Evolutionary conservation across 169 alveolate genomes (phyloP), one percentile per base, ranked within the genome.

Genomic region (Cryptosporidium ubiquitum): DNA sequence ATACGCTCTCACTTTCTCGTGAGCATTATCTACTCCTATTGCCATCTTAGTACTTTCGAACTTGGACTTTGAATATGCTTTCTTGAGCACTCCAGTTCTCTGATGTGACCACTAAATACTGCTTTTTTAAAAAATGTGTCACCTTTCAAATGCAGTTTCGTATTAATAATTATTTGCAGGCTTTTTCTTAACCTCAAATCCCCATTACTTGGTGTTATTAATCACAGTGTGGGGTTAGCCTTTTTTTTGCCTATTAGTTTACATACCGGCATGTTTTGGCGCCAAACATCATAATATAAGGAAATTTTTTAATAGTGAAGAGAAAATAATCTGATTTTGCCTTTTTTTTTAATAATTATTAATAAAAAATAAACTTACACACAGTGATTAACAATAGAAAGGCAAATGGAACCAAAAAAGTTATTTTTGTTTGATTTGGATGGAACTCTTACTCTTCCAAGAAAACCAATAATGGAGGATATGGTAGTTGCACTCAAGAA

Each of bases 381-480:
- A 55, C 66, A 42, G 52, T 12, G 10, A 42, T 5, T 42, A 42
- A 7, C 10, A 55, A 20, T 2, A 20, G 12, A 9, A 18, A 9
- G 20, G 10, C 29, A 55, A 26, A 55, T 55, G 66, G 57, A 51
- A 31, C 49, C 86, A 5, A 49, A 84, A 47, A 68, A 69, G 42
- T 51, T 92, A 52, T 66, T 86, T 39, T 55, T 93, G 68, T 97
- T 97, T 91, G 99, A 97, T 70, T 94, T 97, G n/a, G 99, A 97
- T 93, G 97, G 97, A 44, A 97, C 99, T 29, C 89, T 97, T 18
- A 96, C 99, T 20, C 92, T 93, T 20, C 91, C 98, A 0, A 91
- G 98, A 73, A 86, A 92, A 86, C 68, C 69, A 42, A 94, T 96
- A 7, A 92, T 93, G 68, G 85, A 91, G 40, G 86, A 92, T 7